Evolutionary conservation across 805 yeast species (phyloP), one percentile per base, ranked within the genome.

Genomic region (Cyberlindnera petersonii): DNA sequence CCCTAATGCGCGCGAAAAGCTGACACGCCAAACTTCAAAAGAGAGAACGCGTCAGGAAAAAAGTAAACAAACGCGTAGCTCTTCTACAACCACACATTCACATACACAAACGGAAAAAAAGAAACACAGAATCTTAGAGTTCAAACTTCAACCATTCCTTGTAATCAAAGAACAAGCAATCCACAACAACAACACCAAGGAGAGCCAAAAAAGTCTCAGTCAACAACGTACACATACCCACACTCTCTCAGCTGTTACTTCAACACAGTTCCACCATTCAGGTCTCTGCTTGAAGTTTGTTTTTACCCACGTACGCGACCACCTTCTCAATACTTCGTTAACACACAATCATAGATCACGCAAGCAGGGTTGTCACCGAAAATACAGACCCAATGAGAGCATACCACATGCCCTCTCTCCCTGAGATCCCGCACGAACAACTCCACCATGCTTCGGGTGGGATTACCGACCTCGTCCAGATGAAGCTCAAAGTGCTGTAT

Each of bases 401-500:
- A 17, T 43, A 40, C 31, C 59, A 55, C 33, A 53, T 56, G 59
- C 60, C 60, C 9, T 56, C 60, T 1, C 39, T 56, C n/a, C 60
- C 60, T 6, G 59, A 53, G 36, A 53, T 56, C 40, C 55, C 59
- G 4, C 26, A 46, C 24, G 52, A 47, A 17, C 51, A 46, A 15
- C 26, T 27, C 19, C 45, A 49, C 17, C n/a, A n/a, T n/a, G 30
- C 31, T 16, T 19, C 42, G 6, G 26, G 22, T 14, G 47, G 39
- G 3, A 39, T 47, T 24, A 24, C 51, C 4, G 55, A 50, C 24
- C 19, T 22, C 19, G 31, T 38, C 15, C 47, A 39, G 33, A 56
- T 56, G 60, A 54, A 52, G 32, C 44, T 59, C 31, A 69, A 69
- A 46, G 61, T 69, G 11, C 49, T 69, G 14, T 69, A 69, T 48